Percentiles rank a stretch among this genome's conserved stretches.
phyloP scores from a whole-genome alignment of 2,329 filamentous ascomycete genomes.

The Onygena corvina region DNA sequence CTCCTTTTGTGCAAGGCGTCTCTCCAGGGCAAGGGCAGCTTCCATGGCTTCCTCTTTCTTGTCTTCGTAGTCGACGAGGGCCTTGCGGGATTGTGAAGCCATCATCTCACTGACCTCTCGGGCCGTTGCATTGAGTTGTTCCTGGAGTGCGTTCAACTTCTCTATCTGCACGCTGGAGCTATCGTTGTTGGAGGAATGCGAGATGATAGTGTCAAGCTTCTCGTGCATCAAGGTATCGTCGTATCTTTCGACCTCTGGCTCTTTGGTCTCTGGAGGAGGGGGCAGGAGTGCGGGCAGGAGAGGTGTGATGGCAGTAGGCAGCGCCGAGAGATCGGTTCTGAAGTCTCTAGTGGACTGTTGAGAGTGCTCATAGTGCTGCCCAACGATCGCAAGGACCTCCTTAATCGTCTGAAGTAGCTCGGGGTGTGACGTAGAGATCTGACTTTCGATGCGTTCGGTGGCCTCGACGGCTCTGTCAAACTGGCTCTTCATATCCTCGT shows the following conservation, averaged over 20 bases:
- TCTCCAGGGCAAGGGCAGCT: conserved; percentile 67
- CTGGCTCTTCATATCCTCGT: conserved; percentile 70
- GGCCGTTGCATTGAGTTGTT: conserved; percentile 69
- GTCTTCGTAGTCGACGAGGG: conserved; percentile 64
- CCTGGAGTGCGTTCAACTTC: conserved; percentile 73
- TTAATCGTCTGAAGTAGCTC: conserved; percentile 77
- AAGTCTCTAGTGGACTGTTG: conserved; percentile 54
- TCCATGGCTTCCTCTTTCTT: conserved; percentile 71
- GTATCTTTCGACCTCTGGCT: conserved; percentile 43
- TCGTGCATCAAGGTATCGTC: conserved; percentile 47
- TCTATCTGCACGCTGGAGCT: conserved; percentile 64
- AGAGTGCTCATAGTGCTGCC: conserved; percentile 78
- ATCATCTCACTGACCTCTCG: conserved; percentile 76
- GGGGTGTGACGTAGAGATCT: conserved; percentile 72
- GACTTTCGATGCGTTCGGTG: conserved; percentile 63
- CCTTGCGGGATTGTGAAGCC: conserved; percentile 59
- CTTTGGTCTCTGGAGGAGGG: conserved; percentile 41
- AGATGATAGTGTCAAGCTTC: conserved; percentile 43
- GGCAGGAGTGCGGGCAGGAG: conserved; percentile 43
- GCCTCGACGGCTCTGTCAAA: conserved; percentile 60
- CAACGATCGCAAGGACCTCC: conserved; percentile 71
- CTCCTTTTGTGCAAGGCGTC: conserved; percentile 55
- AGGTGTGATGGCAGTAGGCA: conserved; percentile 43
- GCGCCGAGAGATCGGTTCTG: conserved; percentile 42
- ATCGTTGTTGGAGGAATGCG: conserved; percentile 44